Percentiles rank a stretch among this genome's conserved stretches.
phyloP scores from a whole-genome alignment of 2,329 filamentous ascomycete species.

The Neoarthrinium moseri region DNA sequence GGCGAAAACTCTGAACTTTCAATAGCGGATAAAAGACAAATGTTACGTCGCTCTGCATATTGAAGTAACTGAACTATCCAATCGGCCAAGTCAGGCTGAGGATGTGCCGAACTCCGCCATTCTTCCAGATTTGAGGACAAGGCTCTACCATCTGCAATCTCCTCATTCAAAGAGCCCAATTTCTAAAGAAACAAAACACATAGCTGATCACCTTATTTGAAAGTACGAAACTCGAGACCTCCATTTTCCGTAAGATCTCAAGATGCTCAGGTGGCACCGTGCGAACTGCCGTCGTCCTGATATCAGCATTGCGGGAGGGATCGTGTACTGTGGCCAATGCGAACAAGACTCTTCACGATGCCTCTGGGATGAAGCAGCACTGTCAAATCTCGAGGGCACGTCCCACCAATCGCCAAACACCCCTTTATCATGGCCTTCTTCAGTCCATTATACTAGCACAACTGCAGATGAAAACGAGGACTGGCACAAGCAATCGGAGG shows the following conservation, averaged over 20 bases:
- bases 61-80: too few species aligned
- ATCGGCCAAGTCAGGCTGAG: too few species aligned
- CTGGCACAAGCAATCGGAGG: background rate
- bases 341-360: background rate
- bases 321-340: background rate
- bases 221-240: slow-evolving; percentile 97
- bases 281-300: background rate
- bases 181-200: too few species aligned
- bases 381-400: background rate
- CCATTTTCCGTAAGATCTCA: slow-evolving; percentile 90
- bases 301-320: background rate
- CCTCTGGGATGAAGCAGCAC: background rate
- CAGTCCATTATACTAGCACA: background rate
- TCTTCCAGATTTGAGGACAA: too few species aligned
- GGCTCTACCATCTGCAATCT: too few species aligned
- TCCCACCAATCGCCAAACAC: background rate
- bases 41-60: too few species aligned
- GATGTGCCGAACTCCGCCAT: too few species aligned
- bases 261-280: background rate
- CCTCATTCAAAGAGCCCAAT: too few species aligned
- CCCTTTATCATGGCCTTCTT: background rate
- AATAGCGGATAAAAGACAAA: too few species aligned
- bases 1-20: too few species aligned
- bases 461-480: too few species aligned
- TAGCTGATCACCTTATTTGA: too few species aligned